Evolutionary conservation across 495 filamentous ascomycete species (phyloP).

Genomic region (Apiosordaria backusii): DNA sequence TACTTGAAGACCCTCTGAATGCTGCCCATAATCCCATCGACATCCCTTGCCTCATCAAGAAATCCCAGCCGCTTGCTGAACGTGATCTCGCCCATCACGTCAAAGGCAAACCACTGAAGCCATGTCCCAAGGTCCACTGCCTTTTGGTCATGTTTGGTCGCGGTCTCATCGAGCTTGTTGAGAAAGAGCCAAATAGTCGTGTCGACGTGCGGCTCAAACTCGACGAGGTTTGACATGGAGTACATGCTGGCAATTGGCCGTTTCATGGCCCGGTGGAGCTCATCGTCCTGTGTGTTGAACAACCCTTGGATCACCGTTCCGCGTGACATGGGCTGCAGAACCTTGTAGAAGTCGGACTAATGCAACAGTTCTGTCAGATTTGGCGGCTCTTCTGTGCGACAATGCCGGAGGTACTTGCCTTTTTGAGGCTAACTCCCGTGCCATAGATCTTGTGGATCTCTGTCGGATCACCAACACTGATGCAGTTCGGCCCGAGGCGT

Average conservation of each 20-base stretch:
- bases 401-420: conserved; percentile 14
- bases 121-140: conserved; percentile 14
- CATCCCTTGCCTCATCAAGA: conserved; percentile 18
- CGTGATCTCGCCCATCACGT: conserved; percentile 25
- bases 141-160: neutral
- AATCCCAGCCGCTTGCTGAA: conserved; percentile 22
- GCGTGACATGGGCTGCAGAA: conserved; percentile 17
- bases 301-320: conserved; percentile 19
- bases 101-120: conserved; percentile 27
- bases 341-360: conserved; percentile 19
- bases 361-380: neutral
- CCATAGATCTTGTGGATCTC: conserved; percentile 37
- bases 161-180: conserved; percentile 7
- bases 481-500: conserved; percentile 47
- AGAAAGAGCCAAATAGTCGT: conserved; percentile 16
- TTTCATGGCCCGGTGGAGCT: conserved; percentile 19
- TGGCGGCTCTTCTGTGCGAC: neutral
- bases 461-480: conserved; percentile 41
- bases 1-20: conserved; percentile 17
- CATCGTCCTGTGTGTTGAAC: conserved; percentile 27
- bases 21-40: conserved; percentile 18
- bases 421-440: conserved; percentile 18
- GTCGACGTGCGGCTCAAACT: conserved; percentile 19
- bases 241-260: conserved; percentile 16
- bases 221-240: conserved; percentile 18